phyloP scores from a whole-genome alignment of 345 rosid genomes.

The Brassica juncea region DNA sequence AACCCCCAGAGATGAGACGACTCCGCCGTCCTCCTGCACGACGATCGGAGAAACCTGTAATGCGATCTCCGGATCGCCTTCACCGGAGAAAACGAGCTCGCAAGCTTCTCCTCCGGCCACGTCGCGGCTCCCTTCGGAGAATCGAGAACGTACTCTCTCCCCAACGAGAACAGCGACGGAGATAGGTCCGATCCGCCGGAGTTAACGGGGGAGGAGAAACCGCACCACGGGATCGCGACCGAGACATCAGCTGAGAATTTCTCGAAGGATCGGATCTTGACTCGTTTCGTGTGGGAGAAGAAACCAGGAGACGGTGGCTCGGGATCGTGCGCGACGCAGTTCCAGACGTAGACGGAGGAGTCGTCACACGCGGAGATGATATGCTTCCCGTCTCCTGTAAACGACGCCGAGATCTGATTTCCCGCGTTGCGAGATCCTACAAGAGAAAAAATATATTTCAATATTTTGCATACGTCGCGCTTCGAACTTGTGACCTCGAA shows the following conservation, averaged over 20 bases:
- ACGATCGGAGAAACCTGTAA: constrained; percentile 61
- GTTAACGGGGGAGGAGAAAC: constrained; percentile 42
- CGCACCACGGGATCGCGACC: constrained; percentile 82
- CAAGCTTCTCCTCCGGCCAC: constrained; percentile 96
- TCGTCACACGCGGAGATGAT: constrained; percentile 83
- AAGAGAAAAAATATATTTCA: not conserved
- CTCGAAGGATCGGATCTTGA: constrained; percentile 64
- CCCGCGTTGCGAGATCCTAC: constrained; percentile 58
- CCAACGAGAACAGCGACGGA: constrained; percentile 51
- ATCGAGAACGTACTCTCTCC: constrained; percentile 61
- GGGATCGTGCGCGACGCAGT: constrained; percentile 33
- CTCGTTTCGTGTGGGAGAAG: constrained; percentile 39
- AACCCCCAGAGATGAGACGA: constrained; percentile 83
- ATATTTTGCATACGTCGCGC: not conserved
- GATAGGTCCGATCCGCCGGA: constrained; percentile 25
- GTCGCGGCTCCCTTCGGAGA: constrained; percentile 87
- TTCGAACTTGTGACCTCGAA: not conserved
- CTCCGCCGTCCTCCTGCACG: constrained; percentile 62
- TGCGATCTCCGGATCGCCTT: constrained; percentile 63
- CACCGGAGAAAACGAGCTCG: constrained; percentile 45
- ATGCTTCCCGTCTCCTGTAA: constrained; percentile 79
- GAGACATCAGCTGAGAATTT: constrained; percentile 75
- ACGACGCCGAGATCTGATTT: constrained; percentile 64
- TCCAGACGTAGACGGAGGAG: constrained; percentile 80
- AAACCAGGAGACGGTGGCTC: constrained; percentile 30